Base-by-base conservation (phyloP, 192 early-diverging fungal genomes). In the Backusella macrospora region DNA sequence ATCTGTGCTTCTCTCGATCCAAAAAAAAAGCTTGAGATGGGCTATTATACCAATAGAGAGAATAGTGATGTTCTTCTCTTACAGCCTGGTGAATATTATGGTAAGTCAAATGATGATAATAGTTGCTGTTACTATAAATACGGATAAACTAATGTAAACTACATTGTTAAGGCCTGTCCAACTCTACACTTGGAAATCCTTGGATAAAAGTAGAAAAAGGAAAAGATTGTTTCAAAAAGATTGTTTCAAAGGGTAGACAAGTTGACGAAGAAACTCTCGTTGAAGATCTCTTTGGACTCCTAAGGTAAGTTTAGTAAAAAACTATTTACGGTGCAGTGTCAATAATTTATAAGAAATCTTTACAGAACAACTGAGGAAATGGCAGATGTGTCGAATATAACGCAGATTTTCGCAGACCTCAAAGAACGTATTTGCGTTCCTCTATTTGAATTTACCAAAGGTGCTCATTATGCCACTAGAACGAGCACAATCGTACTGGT, bases 201-300 rank as follows among this genome's bases (percentile, higher is more conserved):
- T 86, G 85, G 85, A 34, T 40, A 21, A 86, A 86, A 42, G 80
- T 86, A 10, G 55, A 81, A 15, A 42, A 73, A 13, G 85, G 85
- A 1, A 42, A 62, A 23, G 29, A 79, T 2, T 66, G 74, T 0
- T 62, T 86, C 44, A 62, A 71, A 48, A 44, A 29, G 15, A 65
- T 74, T 38, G 23, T 86, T 34, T 72, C 78, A 43, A 6, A 76
- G 15, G 47, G 55, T 45, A 16, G 74, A 5, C 16, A 46, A 14
- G 52, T 48, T 0, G 62, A 55, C 23, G 76, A 80, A 71, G 65
- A 73, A 16, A 23, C 63, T 55, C 9, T 82, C 16, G 76, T 82
- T 43, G 68, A 84, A 18, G 29, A 68, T 8, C 65, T 84, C 38
- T 80, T 84, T 73, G 40, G 39, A 5, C 23, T 80, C 18, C 42